These are phyloP conservation scores for Paradendryphiella salina DNA, from an alignment of 2,329 filamentous ascomycete species.

Conservation along the genomic window DNA sequence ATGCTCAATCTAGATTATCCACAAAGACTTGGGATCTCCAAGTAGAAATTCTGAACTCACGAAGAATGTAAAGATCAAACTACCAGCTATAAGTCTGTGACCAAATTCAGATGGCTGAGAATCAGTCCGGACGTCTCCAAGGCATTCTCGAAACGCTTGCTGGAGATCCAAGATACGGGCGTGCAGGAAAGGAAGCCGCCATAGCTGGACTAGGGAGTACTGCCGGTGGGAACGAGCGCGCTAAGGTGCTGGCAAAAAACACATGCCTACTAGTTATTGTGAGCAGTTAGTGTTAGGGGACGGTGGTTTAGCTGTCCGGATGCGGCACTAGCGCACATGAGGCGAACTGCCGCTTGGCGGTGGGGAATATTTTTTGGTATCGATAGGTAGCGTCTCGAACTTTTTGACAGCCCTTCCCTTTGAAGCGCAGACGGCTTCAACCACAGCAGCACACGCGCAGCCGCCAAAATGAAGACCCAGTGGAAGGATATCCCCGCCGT, in stretches of 20 bases:
- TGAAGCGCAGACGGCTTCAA: constrained; percentile 22
- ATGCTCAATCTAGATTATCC: background rate
- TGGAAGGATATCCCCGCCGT: constrained; percentile 76
- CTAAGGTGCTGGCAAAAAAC: too few relatives aligned
- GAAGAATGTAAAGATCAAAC: constrained; percentile 23
- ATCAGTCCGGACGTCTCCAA: constrained; percentile 36
- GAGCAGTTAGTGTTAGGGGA: background rate
- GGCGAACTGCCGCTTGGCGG: constrained; percentile 19
- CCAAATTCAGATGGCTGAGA: constrained; percentile 32
- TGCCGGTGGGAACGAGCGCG: too few relatives aligned
- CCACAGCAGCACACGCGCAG: constrained; percentile 17
- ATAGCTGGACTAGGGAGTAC: too few relatives aligned
- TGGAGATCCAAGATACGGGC: constrained; percentile 24
- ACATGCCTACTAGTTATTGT: too few relatives aligned
- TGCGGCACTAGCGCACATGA: constrained; percentile 11
- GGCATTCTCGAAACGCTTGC: constrained; percentile 29
- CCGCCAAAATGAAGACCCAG: constrained; percentile 45
- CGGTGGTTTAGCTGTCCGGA: background rate
- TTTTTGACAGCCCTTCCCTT: constrained; percentile 19
- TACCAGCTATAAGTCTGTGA: constrained; percentile 27
- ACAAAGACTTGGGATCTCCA: constrained; percentile 19
- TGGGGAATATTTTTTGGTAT: constrained; percentile 18
- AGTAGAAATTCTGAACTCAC: constrained; percentile 20
- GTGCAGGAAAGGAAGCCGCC: too few relatives aligned
- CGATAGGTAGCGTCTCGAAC: constrained; percentile 15